Evolutionary conservation across 2,329 filamentous ascomycete species (phyloP), one percentile per base, ranked within the genome.

Genomic region (Eurotiales sp.): DNA sequence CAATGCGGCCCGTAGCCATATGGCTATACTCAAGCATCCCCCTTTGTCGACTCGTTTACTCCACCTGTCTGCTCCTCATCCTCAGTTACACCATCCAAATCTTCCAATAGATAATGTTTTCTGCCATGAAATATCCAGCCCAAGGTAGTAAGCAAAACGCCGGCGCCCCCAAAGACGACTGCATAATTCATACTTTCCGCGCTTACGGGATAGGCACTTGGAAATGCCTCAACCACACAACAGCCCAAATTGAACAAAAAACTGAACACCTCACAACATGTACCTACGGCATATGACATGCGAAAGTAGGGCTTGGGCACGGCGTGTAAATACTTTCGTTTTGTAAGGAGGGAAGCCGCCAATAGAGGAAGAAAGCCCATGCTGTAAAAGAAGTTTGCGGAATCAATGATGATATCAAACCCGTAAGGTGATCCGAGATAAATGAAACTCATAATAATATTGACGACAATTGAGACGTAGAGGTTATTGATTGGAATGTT

Each of bases 401-500:
- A 37, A 37, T 37, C 34, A 37, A 37, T 37, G 34, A 37, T 37
- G 15, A 19, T 19, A 19, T 37, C n/a, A 37, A 37, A 37, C 8
- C 34, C 34, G 17, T 3, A 37, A 17, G 34, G 15, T 37, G 34
- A 37, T 10, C 42, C 42, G 21, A 45, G 42, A 45, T 45, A 45
- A 15, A 45, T 32, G 25, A 45, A 45, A 14, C 42, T 32, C 32
- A 45, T 29, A 22, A 30, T 12, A 4, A 4, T 21, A 14, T 45
- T 45, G 25, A 45, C 21, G 14, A 14, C 42, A 14, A 32, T 32
- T 4, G 19, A 32, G 25, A 45, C 42, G 42, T 45, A 45, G 12
- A 45, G 42, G 25, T 30, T 45, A 15, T 45, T 45, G 17, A 45
- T 11, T 11, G 42, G 42, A 11, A 30, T 32, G 25, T 45, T 45